Base-by-base conservation (phyloP, 176 grass and related monocot species). In the Rhipidocladum racemiflorum region DNA sequence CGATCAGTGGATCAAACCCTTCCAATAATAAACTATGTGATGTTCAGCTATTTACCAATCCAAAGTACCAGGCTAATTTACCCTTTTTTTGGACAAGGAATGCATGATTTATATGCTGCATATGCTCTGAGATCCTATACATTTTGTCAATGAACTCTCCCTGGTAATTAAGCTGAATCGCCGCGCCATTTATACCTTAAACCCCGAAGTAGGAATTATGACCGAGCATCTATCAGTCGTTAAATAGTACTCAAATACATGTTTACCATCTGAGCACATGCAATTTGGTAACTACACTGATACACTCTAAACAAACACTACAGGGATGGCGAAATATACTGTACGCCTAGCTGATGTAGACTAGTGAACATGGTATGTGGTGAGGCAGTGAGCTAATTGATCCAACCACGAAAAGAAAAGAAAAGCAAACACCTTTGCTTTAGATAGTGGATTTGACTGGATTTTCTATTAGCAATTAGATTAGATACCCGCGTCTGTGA, bases 181-280 rank as follows among this genome's bases (percentile, higher is more conserved):
- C 6, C 27, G 1, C 27, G 0, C 27, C 21, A 34, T 48, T 45
- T 28, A n/a, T 48, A 74, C 60, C 68, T 59, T 60, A 61, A 29
- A 75, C 39, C 4, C 18, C 6, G 51, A 24, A 23, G 36, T 67
- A 21, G 10, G n/a, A 75, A 62, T 2, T 17, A 11, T 17, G 18
- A 59, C 38, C 70, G 49, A 49, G 21, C 12, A 7, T 35, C 17
- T 14, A 18, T 4, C 66, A 38, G 70, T 85, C 70, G 1, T 85
- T 75, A 70, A 81, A 81, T 70, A 81, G 39, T 4, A 4, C 27
- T 51, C 64, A 54, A 66, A 34, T 68, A 55, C 63, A 43, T 42
- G 71, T 81, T 78, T 76, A 55, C 76, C 35, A 12, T 29, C 39
- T 44, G 81, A 76, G 70, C 70, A 38, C 70, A 81, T 76, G 87